Conservation (phyloP, 1,284 basidiomycete species). For the Sanghuangporus baumii region DNA sequence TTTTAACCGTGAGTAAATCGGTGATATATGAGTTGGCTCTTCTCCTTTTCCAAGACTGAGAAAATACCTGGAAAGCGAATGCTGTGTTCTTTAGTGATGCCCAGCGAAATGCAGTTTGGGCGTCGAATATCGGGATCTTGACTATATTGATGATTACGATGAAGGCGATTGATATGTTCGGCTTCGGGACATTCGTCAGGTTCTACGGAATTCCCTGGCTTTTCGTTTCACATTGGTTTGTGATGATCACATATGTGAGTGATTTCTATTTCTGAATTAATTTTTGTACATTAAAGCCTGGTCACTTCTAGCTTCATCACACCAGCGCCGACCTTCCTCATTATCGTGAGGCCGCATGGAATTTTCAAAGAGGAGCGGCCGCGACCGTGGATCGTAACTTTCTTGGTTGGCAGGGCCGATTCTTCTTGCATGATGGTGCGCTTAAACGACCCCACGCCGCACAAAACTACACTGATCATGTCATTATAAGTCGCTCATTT, state of each 20-base stretch:
- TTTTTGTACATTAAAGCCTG: not conserved
- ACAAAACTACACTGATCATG: not conserved
- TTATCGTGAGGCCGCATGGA: constrained; percentile 50
- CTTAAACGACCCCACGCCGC: not conserved
- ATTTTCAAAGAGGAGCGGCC: constrained; percentile 59
- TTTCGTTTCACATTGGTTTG: constrained; percentile 52
- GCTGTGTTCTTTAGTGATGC: constrained; percentile 48
- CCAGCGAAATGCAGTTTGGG: constrained; percentile 46
- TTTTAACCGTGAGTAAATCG: constrained; percentile 42
- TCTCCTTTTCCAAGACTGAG: not conserved
- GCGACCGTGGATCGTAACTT: constrained; percentile 56
- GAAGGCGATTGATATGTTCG: constrained; percentile 30
- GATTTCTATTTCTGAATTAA: not conserved
- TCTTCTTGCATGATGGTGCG: constrained; percentile 33
- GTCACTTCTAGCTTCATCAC: constrained; percentile 36
- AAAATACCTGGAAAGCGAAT: constrained; percentile 33
- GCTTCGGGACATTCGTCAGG: constrained; percentile 39
- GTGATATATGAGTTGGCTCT: not conserved
- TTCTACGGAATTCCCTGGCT: constrained; percentile 57
- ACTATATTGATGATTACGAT: constrained; percentile 40
- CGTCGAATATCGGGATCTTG: constrained; percentile 50
- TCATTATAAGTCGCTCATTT: constrained; percentile 33
- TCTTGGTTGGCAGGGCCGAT: constrained; percentile 44
- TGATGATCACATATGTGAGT: constrained; percentile 43
- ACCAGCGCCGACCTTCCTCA: constrained; percentile 45